These are phyloP conservation scores for Fonsecaea pugnacius DNA, from an alignment of 2,329 filamentous ascomycete species.

Conservation along the genomic window DNA sequence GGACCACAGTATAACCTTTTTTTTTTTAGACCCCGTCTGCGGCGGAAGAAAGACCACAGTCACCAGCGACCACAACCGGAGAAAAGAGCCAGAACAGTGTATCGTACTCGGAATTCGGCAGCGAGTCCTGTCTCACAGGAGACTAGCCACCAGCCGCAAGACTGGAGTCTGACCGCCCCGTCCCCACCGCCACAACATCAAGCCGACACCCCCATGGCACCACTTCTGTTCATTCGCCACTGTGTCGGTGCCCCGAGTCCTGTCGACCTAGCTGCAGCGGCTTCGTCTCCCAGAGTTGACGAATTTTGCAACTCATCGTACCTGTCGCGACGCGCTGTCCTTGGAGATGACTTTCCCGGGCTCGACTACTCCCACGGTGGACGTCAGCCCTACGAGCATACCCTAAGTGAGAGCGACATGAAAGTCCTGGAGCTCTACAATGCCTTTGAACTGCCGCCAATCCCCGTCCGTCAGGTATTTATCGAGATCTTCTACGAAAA, in stretches of 20 bases:
- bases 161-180: background rate
- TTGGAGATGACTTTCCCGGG: constrained; percentile 28
- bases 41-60: constrained; percentile 2
- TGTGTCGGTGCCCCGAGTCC: constrained; percentile 11
- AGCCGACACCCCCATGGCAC: background rate
- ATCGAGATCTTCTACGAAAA: constrained; percentile 23
- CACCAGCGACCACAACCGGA: constrained; percentile 4
- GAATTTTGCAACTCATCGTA: constrained; percentile 27
- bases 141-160: background rate
- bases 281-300: constrained; percentile 19
- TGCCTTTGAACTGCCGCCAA: constrained; percentile 25
- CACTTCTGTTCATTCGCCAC: constrained; percentile 20
- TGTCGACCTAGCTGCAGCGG: constrained; percentile 16
- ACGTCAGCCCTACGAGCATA: constrained; percentile 20
- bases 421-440: constrained; percentile 27
- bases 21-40: constrained; percentile 6
- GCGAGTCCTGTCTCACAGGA: background rate
- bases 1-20: constrained; percentile 10
- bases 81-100: constrained; percentile 7
- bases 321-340: constrained; percentile 24
- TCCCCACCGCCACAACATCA: background rate
- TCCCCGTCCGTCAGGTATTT: constrained; percentile 26
- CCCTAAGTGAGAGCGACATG: constrained; percentile 20
- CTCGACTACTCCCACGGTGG: constrained; percentile 26
- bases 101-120: background rate